phyloP scores from a whole-genome alignment of 495 filamentous ascomycete genomes.

The Hypoxylon intermedium region DNA sequence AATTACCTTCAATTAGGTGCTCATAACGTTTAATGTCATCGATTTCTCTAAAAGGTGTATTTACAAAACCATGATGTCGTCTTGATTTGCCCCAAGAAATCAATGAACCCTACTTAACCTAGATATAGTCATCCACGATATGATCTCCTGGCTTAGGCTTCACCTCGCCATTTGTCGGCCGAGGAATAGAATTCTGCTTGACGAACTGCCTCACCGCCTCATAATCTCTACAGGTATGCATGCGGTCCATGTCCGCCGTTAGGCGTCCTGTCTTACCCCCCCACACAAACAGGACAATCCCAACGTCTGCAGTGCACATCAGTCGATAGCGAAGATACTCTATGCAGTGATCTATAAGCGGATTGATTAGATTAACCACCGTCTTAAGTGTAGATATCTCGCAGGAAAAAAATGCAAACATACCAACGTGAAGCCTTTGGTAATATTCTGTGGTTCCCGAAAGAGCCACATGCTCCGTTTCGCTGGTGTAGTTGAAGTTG shows the following conservation, averaged over 20 bases:
- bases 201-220: conserved; percentile 20
- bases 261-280: conserved; percentile 9
- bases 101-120: background rate
- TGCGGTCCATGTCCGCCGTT: conserved; percentile 19
- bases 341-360: conserved; percentile 21
- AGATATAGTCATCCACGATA: conserved; percentile 32
- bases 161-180: conserved; percentile 14
- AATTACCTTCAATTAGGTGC: too few relatives aligned
- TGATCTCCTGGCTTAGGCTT: conserved; percentile 18
- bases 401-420: too few relatives aligned
- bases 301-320: conserved; percentile 28
- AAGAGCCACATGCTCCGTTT: conserved; percentile 15
- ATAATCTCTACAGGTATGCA: conserved; percentile 22
- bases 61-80: too few relatives aligned
- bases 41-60: too few relatives aligned
- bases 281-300: conserved; percentile 24
- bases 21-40: too few relatives aligned
- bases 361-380: too few relatives aligned
- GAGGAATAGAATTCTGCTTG: conserved; percentile 4
- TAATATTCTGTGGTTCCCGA: conserved; percentile 13
- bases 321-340: conserved; percentile 19
- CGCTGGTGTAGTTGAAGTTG: conserved; percentile 29
- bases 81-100: too few relatives aligned
- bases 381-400: too few relatives aligned
- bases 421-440: conserved; percentile 23